Base-by-base conservation (phyloP, 23 red algal genomes). In the Cyanidium caldarium region DNA sequence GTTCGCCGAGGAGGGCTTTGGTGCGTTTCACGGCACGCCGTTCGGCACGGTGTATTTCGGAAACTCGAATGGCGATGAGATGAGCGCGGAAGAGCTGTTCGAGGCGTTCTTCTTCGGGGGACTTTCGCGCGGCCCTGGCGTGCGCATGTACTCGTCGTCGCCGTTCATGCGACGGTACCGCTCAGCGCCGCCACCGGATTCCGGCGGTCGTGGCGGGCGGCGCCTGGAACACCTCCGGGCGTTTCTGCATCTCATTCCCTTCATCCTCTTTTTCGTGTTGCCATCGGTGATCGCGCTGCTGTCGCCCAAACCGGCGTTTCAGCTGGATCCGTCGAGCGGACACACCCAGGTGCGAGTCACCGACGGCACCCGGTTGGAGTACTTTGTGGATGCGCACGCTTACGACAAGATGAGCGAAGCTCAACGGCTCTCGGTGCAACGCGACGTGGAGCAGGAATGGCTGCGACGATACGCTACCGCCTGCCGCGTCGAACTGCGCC, bases 51-150 rank as follows among this genome's bases (percentile, higher is more conserved):
- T 61, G 10, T 61, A 28, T 28, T 61, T 61, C 31, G 51, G 51
- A 61, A 16, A 16, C 21, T n/a, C n/a, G n/a, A n/a, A n/a, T n/a
- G n/a, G n/a, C n/a, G 13, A 25, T 10, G 51, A 61, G 21, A 21
- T 61, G 51, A 61, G 51, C 21, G 51, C 51, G n/a, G 51, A 61
- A 61, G 51, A 61, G 51, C 51, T 61, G 7, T 61, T 61, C 21
- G 51, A 61, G 51, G 51, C 51, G 13, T 61, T 61, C 51, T 61
- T 61, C 23, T 61, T 14, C 23, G 51, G 51, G 7, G 51, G 51
- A 5, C 21, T 61, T 61, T n/a, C n/a, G n/a, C n/a, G n/a, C n/a
- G 51, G 51, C 3, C 3, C 51, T 25, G 51, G 51, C 23, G 21
- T 12, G 51, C 51, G n/a, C 13, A 61, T 61, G 51, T 12, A 16